These are phyloP conservation scores for Allium cepa DNA, from an alignment of 106 monocot genomes.

Conservation along the genomic window DNA sequence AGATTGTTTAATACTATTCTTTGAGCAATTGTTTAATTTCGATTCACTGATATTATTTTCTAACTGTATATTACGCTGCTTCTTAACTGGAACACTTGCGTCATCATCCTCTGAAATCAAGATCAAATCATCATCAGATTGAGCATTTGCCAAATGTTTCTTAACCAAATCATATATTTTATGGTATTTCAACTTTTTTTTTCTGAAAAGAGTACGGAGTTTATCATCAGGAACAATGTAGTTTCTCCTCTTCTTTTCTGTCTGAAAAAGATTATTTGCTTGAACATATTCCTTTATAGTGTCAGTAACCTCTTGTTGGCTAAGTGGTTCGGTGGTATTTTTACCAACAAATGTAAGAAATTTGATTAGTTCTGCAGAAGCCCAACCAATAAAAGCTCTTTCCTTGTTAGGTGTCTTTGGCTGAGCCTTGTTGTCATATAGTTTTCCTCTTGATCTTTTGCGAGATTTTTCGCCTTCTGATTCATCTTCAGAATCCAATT, in stretches of 20 bases:
- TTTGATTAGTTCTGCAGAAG: slow-evolving; percentile 45
- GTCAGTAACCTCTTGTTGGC: slow-evolving; percentile 42
- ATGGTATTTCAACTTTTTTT: slow-evolving; percentile 43
- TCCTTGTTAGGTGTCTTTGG: slow-evolving; percentile 34
- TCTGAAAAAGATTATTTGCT: slow-evolving; percentile 51
- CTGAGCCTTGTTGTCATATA: slow-evolving; percentile 9
- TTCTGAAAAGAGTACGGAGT: slow-evolving; percentile 52
- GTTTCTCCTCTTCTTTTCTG: slow-evolving; percentile 47
- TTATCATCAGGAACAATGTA: slow-evolving; percentile 51
- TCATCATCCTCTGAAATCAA: slow-evolving; percentile 38
- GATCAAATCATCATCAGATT: slow-evolving; percentile 28
- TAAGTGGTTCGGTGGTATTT: slow-evolving; percentile 28
- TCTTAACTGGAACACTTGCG: slow-evolving; percentile 15
- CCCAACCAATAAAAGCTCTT: slow-evolving; percentile 54
- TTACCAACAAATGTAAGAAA: slow-evolving; percentile 65
- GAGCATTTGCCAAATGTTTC: slow-evolving; percentile 47
- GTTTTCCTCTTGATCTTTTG: slow-evolving; percentile 11
- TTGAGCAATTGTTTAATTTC: slow-evolving; percentile 9
- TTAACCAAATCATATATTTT: slow-evolving; percentile 18
- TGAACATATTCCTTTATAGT: slow-evolving; percentile 59
- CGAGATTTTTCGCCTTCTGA: slow-evolving; percentile 18
- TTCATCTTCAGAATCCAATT: slow-evolving; percentile 18
- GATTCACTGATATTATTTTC: slow-evolving; percentile 9
- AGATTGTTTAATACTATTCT: slow-evolving; percentile 12
- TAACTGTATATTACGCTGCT: slow-evolving; percentile 11